Percentiles rank a stretch among this genome's conserved stretches.
These are phyloP conservation scores for Hymenotorrendiella dingleyae DNA, from an alignment of 2,329 filamentous ascomycete species.

Conservation along the genomic window DNA sequence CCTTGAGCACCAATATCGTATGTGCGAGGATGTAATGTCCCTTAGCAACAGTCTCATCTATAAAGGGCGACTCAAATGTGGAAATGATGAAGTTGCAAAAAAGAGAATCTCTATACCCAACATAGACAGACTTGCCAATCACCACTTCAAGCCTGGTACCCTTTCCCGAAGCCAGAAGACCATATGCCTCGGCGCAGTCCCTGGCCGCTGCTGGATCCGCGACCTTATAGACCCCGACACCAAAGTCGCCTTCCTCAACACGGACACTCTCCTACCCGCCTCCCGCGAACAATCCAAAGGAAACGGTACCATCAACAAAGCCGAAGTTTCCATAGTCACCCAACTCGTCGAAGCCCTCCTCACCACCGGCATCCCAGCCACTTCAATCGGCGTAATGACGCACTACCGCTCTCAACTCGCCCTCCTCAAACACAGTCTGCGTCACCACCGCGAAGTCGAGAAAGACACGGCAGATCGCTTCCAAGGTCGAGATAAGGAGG, in stretches of 20 bases:
- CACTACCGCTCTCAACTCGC: slow-evolving; percentile 92
- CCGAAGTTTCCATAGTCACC: slow-evolving; percentile 71
- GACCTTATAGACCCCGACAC: slow-evolving; percentile 62
- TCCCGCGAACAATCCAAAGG: slow-evolving; percentile 71
- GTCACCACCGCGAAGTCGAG: slow-evolving; percentile 61
- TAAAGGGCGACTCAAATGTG: slow-evolving; percentile 82
- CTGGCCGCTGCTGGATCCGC: slow-evolving; percentile 65
- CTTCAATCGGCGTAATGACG: slow-evolving; percentile 88
- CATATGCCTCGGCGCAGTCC: slow-evolving; percentile 46
- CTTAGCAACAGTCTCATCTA: slow-evolving; percentile 93
- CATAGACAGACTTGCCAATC: slow-evolving; percentile 53
- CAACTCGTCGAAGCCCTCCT: slow-evolving; percentile 79
- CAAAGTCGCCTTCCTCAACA: slow-evolving; percentile 85
- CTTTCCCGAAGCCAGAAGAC: slow-evolving; percentile 38
- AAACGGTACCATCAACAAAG: slow-evolving; percentile 79
- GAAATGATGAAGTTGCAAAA: slow-evolving; percentile 67
- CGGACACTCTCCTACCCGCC: slow-evolving; percentile 61
- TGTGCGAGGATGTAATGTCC: slow-evolving; percentile 96
- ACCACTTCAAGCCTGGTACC: slow-evolving; percentile 48
- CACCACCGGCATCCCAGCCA: slow-evolving; percentile 64
- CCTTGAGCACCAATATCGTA: slow-evolving; percentile 93
- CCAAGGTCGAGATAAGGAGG: slow-evolving; percentile 92
- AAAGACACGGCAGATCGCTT: slow-evolving; percentile 97
- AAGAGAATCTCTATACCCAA: slow-evolving; percentile 64
- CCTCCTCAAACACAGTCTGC: slow-evolving; percentile 68